Evolutionary conservation across 495 filamentous ascomycete genomes (phyloP).

Genomic region (Bathelium albidoporum): DNA sequence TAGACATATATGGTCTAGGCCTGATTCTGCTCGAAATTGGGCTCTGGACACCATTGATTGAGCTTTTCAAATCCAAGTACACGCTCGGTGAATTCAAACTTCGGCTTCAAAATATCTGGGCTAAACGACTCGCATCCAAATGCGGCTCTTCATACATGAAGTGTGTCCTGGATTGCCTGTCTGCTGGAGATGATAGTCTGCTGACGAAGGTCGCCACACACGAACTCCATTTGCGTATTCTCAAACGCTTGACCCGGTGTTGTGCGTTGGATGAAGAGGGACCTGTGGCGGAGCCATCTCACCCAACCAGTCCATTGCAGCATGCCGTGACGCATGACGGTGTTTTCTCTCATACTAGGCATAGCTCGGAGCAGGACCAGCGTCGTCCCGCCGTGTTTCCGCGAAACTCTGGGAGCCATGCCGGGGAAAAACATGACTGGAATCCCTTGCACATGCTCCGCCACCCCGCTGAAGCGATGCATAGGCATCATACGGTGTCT

Average conservation of each 20-base stretch:
- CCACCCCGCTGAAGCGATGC: not conserved
- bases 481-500: not conserved
- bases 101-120: slow-evolving; percentile 50
- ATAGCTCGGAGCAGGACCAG: not conserved
- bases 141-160: slow-evolving; percentile 56
- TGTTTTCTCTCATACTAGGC: not conserved
- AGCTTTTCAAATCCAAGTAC: slow-evolving; percentile 58
- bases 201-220: slow-evolving; percentile 14
- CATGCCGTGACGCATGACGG: not conserved
- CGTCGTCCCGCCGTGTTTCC: not conserved
- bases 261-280: slow-evolving; percentile 31
- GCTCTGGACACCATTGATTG: slow-evolving; percentile 70
- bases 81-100: slow-evolving; percentile 52
- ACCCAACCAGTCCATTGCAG: not conserved
- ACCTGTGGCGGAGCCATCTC: not conserved
- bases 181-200: slow-evolving; percentile 50
- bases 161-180: slow-evolving; percentile 69
- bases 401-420: not conserved
- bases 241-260: slow-evolving; percentile 25
- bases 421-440: not conserved
- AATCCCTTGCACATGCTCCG: not conserved
- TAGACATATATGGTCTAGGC: slow-evolving; percentile 78
- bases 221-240: slow-evolving; percentile 22
- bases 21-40: slow-evolving; percentile 79
- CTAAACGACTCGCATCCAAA: slow-evolving; percentile 43